phyloP scores from a whole-genome alignment of 306 rosid genomes.

The Acacia crassicarpa region DNA sequence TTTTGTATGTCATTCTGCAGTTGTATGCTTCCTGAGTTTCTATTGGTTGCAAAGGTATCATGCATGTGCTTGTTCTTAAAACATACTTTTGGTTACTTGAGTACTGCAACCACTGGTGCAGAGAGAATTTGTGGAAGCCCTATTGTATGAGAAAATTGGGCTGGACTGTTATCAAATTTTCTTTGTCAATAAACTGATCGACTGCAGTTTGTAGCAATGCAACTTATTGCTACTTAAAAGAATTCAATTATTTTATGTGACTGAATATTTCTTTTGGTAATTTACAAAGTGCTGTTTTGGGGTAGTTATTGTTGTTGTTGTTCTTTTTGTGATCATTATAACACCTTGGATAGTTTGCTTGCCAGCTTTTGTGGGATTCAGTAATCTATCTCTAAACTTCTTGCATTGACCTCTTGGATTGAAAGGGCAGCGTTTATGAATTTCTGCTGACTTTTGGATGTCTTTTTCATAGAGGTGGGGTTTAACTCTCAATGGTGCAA shows the following conservation, averaged over 20 bases:
- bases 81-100: background rate
- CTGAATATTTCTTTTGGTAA: background rate
- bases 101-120: background rate
- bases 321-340: background rate
- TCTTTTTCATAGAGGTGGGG: background rate
- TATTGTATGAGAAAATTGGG: background rate
- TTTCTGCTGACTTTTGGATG: background rate
- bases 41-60: background rate
- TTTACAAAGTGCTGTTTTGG: slow-evolving; percentile 5
- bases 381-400: background rate
- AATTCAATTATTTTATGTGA: background rate
- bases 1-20: slow-evolving; percentile 23
- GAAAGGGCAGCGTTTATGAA: background rate
- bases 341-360: background rate
- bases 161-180: background rate
- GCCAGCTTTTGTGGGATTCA: background rate
- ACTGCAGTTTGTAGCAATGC: slow-evolving; percentile 1
- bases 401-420: background rate
- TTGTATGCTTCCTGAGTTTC: slow-evolving; percentile 11
- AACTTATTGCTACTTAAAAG: background rate
- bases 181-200: background rate
- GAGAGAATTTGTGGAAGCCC: background rate
- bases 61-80: background rate
- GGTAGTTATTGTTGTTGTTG: background rate
- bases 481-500: background rate